Evolutionary conservation across 2,329 filamentous ascomycete genomes (phyloP), one percentile per base, ranked within the genome.

Genomic region (Ceratocystis lukuohia): DNA sequence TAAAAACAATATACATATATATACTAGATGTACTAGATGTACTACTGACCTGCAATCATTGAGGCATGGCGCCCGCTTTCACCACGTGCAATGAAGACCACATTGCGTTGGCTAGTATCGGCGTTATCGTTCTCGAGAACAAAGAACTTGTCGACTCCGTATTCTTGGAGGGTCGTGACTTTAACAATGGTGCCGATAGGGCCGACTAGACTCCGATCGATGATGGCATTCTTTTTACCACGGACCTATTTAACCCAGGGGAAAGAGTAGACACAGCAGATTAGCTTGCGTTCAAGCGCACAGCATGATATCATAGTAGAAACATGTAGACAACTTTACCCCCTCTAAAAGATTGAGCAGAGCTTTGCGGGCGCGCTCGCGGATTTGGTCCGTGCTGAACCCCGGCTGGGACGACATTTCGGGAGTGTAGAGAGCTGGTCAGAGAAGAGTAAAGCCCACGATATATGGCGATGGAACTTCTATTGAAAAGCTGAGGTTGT

Each of bases 111-210:
- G 73, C 88, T 95, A 20, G 91, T 89, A 76, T 97, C 93, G 75
- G 91, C 87, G 77, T 99, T 97, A 73, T 88, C 85, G 77, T 96
- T 97, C 76, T 99, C 94, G 61, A 99, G 81, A 73, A 96, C 88
- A 80, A 97, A 99, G 71, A 96, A 90, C 76, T 96, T 96, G 76
- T 97, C 92, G 71, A 99, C 92, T 37, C 95, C 95, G 78, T 97
- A 96, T 73, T 99, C 94, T 74, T 97, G 91, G 17, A 96, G 82
- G 8, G 89, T 93, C 25, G 93, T 93, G 73, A 96, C 96, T 75
- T 96, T 96, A 77, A 96, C 91, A 71, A 99, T 88, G 68, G 93
- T 82, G 68, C 92, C 91, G 71, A 99, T 83, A 37, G 92, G 90
- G 28, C 93, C 94, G 71, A 93, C 91, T 71, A 99, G 82, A 72